phyloP scores from a whole-genome alignment of 2,329 filamentous ascomycete species.

The Huntiella decipiens region DNA sequence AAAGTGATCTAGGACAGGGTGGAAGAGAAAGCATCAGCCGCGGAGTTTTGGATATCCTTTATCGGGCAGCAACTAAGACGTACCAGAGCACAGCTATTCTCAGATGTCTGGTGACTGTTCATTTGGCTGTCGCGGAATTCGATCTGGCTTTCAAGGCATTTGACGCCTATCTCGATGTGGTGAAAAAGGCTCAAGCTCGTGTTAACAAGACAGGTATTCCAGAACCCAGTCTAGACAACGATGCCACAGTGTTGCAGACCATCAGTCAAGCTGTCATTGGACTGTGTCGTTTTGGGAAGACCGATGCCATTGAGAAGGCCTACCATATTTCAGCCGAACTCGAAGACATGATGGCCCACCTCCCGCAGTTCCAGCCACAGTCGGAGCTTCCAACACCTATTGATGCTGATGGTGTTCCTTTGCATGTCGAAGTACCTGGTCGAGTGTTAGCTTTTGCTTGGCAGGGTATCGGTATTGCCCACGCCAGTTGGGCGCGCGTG shows the following conservation, averaged over 20 bases:
- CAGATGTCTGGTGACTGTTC: conserved; percentile 69
- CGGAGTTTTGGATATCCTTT: conserved; percentile 69
- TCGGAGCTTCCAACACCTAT: conserved; percentile 12
- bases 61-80: conserved; percentile 77
- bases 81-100: conserved; percentile 88
- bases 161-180: conserved; percentile 77
- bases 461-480: conserved; percentile 67
- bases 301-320: conserved; percentile 60
- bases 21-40: conserved; percentile 59
- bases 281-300: conserved; percentile 63
- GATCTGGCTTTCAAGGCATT: conserved; percentile 80
- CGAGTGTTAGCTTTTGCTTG: conserved; percentile 51
- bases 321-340: conserved; percentile 50
- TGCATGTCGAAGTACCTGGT: conserved; percentile 31
- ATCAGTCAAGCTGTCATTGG: conserved; percentile 63
- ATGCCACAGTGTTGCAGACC: conserved; percentile 58
- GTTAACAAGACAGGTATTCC: conserved; percentile 57
- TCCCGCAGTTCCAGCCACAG: conserved; percentile 19
- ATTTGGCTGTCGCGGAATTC: conserved; percentile 76
- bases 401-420: conserved; percentile 19
- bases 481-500: conserved; percentile 70
- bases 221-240: conserved; percentile 57
- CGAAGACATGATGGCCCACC: conserved; percentile 54
- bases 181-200: conserved; percentile 67
- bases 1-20: conserved; percentile 62